phyloP scores from a whole-genome alignment of 1,139 yeast genomes.

The Kodamaea anthophila region DNA sequence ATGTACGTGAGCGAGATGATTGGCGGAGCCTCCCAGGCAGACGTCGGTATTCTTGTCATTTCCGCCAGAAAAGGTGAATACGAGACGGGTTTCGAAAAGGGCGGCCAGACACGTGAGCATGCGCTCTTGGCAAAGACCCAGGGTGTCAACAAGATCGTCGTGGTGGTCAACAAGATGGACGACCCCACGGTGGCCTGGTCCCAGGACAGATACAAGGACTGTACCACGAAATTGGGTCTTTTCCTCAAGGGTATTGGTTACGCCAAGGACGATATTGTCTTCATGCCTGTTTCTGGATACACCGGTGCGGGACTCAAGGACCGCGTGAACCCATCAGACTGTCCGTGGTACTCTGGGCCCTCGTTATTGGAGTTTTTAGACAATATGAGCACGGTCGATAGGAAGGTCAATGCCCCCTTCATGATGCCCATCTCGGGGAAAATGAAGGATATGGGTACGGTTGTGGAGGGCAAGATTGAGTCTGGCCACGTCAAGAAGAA shows the following conservation, averaged over 20 bases:
- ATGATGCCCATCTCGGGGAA: constrained; percentile 95
- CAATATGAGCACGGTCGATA: constrained; percentile 69
- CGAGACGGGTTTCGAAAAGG: constrained; percentile 98
- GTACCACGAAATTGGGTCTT: constrained; percentile 70
- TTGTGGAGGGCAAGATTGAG: constrained; percentile 97
- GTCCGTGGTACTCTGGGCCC: constrained; percentile 96
- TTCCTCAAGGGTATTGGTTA: constrained; percentile 91
- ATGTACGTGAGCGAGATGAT: constrained; percentile 98
- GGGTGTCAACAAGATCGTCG: constrained; percentile 90
- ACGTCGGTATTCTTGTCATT: constrained; percentile 92
- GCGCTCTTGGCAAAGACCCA: constrained; percentile 96
- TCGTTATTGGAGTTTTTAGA: constrained; percentile 87
- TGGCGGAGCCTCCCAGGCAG: constrained; percentile 99
- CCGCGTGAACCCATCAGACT: constrained; percentile 58
- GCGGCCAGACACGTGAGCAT: constrained; percentile 98
- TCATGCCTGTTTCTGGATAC: constrained; percentile 97
- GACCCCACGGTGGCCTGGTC: constrained; percentile 97
- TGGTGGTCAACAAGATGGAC: constrained; percentile 97
- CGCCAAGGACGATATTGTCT: constrained; percentile 72
- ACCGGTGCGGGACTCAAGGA: constrained; percentile 97
- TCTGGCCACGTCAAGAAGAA: constrained; percentile 88
- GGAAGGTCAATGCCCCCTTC: constrained; percentile 90
- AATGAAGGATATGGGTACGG: constrained; percentile 94
- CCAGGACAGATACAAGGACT: constrained; percentile 91
- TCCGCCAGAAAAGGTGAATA: constrained; percentile 99